Percentiles rank a stretch among this genome's conserved stretches.
Evolutionary conservation across 495 filamentous ascomycete species (phyloP).

Genomic region (Penicillium robsamsonii): DNA sequence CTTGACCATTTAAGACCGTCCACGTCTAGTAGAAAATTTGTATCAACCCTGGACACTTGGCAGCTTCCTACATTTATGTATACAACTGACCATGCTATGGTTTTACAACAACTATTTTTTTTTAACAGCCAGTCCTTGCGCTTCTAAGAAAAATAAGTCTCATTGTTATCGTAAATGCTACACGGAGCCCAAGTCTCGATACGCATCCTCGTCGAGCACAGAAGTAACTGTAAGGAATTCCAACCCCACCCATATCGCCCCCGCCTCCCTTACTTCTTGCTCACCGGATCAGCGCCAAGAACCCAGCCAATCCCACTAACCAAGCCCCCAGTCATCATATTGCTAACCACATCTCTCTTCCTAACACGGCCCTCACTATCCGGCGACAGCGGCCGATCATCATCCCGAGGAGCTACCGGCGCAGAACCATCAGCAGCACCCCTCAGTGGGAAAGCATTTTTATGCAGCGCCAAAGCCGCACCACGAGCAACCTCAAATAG

Average conservation of each 20-base stretch:
- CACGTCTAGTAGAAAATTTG: neutral
- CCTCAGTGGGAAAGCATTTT: constrained; percentile 58
- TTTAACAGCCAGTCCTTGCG: neutral
- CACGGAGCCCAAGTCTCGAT: neutral
- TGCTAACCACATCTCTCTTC: constrained; percentile 78
- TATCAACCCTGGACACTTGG: neutral
- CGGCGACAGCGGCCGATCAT: constrained; percentile 20
- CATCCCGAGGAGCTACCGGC: constrained; percentile 21
- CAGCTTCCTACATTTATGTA: neutral
- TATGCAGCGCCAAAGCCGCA: constrained; percentile 70
- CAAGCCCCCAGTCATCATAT: constrained; percentile 68
- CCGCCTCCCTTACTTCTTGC: constrained; percentile 22
- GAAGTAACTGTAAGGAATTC: neutral
- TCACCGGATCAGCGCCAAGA: constrained; percentile 65
- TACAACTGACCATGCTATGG: neutral
- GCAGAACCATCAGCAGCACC: constrained; percentile 18
- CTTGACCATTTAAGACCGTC: neutral
- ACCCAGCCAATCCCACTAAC: constrained; percentile 86
- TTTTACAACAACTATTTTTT: neutral
- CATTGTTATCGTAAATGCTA: constrained; percentile 8
- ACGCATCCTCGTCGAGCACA: neutral
- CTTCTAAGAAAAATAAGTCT: neutral
- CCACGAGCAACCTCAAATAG: constrained; percentile 88
- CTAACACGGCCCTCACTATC: constrained; percentile 53
- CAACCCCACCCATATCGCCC: neutral